phyloP scores from a whole-genome alignment of 2,329 filamentous ascomycete genomes.

The Aureobasidium sp. region DNA sequence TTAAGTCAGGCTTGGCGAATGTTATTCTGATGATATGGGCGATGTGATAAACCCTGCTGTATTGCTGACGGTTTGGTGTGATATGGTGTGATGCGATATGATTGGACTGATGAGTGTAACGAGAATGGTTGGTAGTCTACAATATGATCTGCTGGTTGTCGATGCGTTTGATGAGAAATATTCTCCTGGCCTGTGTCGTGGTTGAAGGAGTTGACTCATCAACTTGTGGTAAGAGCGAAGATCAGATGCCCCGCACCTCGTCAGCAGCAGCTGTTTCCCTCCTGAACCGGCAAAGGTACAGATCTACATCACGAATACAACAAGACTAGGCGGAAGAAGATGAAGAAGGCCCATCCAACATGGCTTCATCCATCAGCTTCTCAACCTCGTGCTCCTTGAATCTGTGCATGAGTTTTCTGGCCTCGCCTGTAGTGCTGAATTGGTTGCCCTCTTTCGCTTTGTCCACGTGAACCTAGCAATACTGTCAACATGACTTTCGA shows the following conservation, averaged over 20 bases:
- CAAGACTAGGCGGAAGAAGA: neutral
- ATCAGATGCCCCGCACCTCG: neutral
- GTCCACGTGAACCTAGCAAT: conserved; percentile 51
- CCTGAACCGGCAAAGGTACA: neutral
- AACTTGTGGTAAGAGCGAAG: neutral
- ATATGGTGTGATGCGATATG: neutral
- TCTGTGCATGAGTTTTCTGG: conserved; percentile 69
- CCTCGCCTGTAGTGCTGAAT: conserved; percentile 48
- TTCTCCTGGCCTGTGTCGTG: neutral
- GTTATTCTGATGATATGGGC: neutral
- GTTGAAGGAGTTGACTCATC: neutral
- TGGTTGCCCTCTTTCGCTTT: conserved; percentile 43
- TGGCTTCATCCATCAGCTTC: conserved; percentile 57
- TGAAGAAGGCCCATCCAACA: conserved; percentile 17
- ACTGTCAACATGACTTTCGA: neutral
- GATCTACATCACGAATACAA: neutral
- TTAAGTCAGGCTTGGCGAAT: neutral
- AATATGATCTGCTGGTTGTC: neutral
- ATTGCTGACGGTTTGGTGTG: neutral
- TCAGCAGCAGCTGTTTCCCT: neutral
- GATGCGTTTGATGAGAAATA: neutral
- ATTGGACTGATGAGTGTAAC: neutral
- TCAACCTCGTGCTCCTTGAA: conserved; percentile 61
- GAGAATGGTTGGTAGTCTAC: neutral
- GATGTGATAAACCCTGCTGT: neutral